Percentiles rank a stretch among this genome's conserved stretches.
phyloP scores from a whole-genome alignment of 305 asterid genomes.

The Ruellia speciosa region DNA sequence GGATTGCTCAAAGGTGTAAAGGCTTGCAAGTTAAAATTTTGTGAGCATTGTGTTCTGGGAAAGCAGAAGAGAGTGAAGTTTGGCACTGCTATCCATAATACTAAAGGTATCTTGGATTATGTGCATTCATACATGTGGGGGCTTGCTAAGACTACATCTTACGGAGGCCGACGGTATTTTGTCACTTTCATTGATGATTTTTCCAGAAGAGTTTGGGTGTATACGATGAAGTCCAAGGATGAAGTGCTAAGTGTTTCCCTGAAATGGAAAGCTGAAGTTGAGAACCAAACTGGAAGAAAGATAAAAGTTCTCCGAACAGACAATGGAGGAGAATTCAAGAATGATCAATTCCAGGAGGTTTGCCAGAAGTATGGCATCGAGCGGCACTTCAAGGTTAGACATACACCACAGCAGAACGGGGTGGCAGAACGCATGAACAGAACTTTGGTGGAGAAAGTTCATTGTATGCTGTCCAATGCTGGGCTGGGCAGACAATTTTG shows the following conservation, averaged over 20 bases:
- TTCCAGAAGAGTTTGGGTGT: neutral
- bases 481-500: neutral
- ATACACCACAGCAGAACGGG: neutral
- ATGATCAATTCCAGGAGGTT: neutral
- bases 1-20: no score
- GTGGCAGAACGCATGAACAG: neutral
- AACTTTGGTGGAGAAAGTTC: neutral
- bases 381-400: neutral
- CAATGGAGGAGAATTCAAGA: neutral
- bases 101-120: neutral
- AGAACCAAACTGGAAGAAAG: neutral
- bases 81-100: neutral
- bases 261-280: neutral
- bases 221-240: neutral
- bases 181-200: neutral
- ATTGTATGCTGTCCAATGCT: conserved; percentile 8
- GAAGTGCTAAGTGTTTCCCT: neutral
- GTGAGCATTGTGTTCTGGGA: neutral
- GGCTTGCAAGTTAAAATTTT: no score
- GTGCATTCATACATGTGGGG: neutral
- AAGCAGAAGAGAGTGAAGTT: neutral
- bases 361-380: neutral
- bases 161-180: neutral
- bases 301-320: neutral
- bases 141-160: neutral